Percentiles rank a stretch among this genome's conserved stretches.
These are phyloP conservation scores for Tuber calosporum DNA, from an alignment of 495 filamentous ascomycete genomes.

Conservation along the genomic window DNA sequence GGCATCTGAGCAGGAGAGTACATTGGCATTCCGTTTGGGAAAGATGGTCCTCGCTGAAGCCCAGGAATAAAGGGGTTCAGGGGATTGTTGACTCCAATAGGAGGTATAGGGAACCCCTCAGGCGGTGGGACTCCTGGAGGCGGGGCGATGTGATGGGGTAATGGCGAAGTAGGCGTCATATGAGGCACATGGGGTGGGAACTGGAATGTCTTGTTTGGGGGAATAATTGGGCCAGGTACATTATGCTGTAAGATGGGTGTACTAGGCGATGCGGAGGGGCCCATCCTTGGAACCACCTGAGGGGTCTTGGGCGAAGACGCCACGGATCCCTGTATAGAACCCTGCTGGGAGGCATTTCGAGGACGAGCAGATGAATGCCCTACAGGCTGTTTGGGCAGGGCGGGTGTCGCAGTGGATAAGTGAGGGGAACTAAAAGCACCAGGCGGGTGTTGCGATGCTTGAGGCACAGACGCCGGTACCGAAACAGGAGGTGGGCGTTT, in stretches of 20 bases:
- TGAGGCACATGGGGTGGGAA: conserved; percentile 37
- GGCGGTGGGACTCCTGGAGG: conserved; percentile 43
- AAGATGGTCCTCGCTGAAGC: conserved; percentile 45
- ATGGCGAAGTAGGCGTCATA: conserved; percentile 30
- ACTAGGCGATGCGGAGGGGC: conserved; percentile 61
- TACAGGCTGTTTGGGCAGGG: conserved; percentile 57
- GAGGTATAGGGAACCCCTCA: conserved; percentile 43
- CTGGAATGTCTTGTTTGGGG: conserved; percentile 45
- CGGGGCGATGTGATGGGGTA: conserved; percentile 44
- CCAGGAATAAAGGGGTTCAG: conserved; percentile 53
- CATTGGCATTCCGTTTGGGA: conserved; percentile 43
- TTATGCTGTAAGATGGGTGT: conserved; percentile 53
- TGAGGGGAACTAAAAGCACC: conserved; percentile 64
- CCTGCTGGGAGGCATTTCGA: conserved; percentile 75
- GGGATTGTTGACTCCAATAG: conserved; percentile 40
- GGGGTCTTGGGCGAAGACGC: conserved; percentile 60
- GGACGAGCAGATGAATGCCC: conserved; percentile 63
- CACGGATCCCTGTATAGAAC: conserved; percentile 67
- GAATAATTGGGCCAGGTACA: conserved; percentile 51
- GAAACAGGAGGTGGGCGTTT: conserved; percentile 52
- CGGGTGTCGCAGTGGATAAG: conserved; percentile 67
- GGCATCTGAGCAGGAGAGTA: conserved; percentile 41
- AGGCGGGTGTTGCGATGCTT: conserved; percentile 43
- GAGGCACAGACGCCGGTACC: conserved; percentile 45
- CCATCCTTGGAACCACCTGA: conserved; percentile 50